A percentile compares a stretch with the other conserved stretches of the same genome.
These are phyloP conservation scores for Babesia divergens DNA, from an alignment of 169 alveolate genomes.

Conservation along the genomic window DNA sequence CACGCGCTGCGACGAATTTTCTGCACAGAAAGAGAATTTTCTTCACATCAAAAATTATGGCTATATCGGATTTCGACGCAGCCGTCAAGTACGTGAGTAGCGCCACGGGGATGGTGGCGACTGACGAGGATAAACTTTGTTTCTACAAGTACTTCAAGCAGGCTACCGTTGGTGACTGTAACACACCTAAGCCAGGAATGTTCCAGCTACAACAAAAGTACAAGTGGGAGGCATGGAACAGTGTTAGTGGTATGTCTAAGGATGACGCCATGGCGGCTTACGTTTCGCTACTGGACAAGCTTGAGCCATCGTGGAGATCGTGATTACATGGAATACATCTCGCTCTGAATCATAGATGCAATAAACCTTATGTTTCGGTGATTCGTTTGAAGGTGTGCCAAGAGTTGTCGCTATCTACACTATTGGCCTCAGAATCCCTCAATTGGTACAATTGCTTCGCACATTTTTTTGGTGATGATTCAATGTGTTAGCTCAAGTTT, in stretches of 20 bases:
- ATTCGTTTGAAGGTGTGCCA: no score
- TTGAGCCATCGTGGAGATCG: slow-evolving; percentile 64
- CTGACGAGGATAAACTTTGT: slow-evolving; percentile 58
- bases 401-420: no score
- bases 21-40: background rate
- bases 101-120: slow-evolving; percentile 33
- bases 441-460: no score
- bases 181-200: slow-evolving; percentile 85
- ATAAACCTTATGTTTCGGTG: no score
- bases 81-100: slow-evolving; percentile 49
- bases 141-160: slow-evolving; percentile 87
- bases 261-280: slow-evolving; percentile 86
- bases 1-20: no score
- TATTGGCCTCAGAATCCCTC: no score
- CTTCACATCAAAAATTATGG: slow-evolving; percentile 5
- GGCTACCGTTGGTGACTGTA: slow-evolving; percentile 89
- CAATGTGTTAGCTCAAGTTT: no score
- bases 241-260: slow-evolving; percentile 76
- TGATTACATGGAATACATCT: no score
- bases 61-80: slow-evolving; percentile 19
- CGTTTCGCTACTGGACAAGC: slow-evolving; percentile 61
- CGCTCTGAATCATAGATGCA: no score
- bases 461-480: no score
- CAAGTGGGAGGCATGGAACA: slow-evolving; percentile 92
- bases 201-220: slow-evolving; percentile 80